These are phyloP conservation scores for Davidsoniella australis DNA, from an alignment of 2,329 filamentous ascomycete species.

Conservation along the genomic window DNA sequence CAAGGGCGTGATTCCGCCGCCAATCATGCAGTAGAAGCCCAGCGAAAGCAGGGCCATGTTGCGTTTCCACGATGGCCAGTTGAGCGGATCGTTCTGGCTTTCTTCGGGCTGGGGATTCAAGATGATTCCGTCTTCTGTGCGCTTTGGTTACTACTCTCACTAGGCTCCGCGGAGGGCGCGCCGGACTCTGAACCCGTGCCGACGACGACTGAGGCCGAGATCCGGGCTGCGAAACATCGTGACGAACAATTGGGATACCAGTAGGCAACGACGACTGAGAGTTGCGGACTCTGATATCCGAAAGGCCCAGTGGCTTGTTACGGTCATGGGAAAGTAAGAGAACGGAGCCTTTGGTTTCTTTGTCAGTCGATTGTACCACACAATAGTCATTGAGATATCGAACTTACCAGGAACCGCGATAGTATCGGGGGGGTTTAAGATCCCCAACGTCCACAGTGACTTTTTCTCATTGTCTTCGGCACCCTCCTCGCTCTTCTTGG, in stretches of 20 bases:
- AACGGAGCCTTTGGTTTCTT: constrained; percentile 25
- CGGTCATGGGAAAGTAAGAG: constrained; percentile 36
- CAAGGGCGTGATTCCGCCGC: constrained; percentile 81
- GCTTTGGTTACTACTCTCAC: constrained; percentile 36
- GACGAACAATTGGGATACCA: constrained; percentile 23
- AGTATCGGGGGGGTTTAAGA: constrained; percentile 63
- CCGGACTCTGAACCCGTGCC: constrained; percentile 8
- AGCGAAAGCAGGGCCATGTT: constrained; percentile 66
- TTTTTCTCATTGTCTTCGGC: constrained; percentile 18
- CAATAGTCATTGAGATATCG: background rate
- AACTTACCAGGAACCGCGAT: constrained; percentile 67
- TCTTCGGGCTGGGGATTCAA: constrained; percentile 86
- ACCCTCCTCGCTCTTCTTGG: background rate
- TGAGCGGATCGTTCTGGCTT: constrained; percentile 75
- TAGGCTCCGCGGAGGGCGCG: constrained; percentile 13
- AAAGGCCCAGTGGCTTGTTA: constrained; percentile 42
- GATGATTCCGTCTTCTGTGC: constrained; percentile 70
- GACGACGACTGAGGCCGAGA: constrained; percentile 2
- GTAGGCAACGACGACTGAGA: constrained; percentile 40
- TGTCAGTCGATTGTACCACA: background rate
- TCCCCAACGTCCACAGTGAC: constrained; percentile 48
- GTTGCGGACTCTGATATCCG: constrained; percentile 37
- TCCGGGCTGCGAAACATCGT: constrained; percentile 15
- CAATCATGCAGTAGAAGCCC: constrained; percentile 84
- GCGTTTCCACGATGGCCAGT: constrained; percentile 72